Evolutionary conservation across 2,329 filamentous ascomycete genomes (phyloP).

Genomic region (Phialophora macrospora): DNA sequence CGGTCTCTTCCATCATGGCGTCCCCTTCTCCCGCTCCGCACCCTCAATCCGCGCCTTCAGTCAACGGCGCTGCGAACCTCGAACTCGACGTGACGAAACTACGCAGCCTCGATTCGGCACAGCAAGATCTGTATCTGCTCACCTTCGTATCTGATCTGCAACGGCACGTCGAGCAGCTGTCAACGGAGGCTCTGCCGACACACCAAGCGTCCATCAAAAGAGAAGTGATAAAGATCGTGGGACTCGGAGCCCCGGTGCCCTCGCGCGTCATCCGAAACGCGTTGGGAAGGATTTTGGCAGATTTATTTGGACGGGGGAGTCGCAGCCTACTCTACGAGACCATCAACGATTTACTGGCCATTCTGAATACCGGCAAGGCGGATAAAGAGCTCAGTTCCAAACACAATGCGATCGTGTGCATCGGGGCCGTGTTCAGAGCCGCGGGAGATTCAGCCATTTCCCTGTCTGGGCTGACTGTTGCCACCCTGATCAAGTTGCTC

Average conservation of each 20-base stretch:
- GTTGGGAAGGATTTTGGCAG: constrained; percentile 79
- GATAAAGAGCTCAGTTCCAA: constrained; percentile 79
- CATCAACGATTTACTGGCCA: constrained; percentile 80
- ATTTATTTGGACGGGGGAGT: constrained; percentile 83
- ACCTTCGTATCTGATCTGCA: constrained; percentile 83
- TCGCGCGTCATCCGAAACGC: constrained; percentile 90
- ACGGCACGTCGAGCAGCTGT: constrained; percentile 76
- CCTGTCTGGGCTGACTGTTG: constrained; percentile 74
- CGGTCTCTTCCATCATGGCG: constrained; percentile 21
- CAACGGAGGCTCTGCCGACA: constrained; percentile 78
- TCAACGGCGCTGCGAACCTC: constrained; percentile 31
- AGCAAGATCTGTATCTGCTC: constrained; percentile 92
- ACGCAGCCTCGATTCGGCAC: constrained; percentile 84
- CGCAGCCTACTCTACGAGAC: constrained; percentile 92
- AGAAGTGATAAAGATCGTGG: constrained; percentile 91
- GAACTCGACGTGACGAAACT: constrained; percentile 91
- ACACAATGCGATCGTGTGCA: constrained; percentile 83
- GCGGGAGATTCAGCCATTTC: constrained; percentile 92
- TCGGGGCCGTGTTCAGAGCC: constrained; percentile 88
- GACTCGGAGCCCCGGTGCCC: constrained; percentile 76
- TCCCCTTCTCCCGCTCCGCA: constrained; percentile 17
- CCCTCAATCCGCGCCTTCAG: constrained; percentile 22
- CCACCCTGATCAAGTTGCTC: constrained; percentile 74
- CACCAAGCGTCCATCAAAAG: constrained; percentile 93
- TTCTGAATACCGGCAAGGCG: constrained; percentile 74